Evolutionary conservation across 1,284 basidiomycete genomes (phyloP).

Genomic region (Ceratobasidium sp.): DNA sequence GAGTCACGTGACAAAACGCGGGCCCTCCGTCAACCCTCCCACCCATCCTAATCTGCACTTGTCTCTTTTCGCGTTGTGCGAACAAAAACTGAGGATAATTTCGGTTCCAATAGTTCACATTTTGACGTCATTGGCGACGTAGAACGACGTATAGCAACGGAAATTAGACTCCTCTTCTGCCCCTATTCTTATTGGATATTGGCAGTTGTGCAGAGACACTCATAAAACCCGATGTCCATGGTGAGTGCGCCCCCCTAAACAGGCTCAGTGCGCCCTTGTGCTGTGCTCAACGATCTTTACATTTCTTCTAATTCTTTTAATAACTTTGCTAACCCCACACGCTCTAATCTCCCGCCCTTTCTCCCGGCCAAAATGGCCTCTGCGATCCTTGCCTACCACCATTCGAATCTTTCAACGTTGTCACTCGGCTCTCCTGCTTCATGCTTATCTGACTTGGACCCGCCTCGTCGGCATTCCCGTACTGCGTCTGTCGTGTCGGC

Average conservation of each 20-base stretch:
- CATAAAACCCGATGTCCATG: conserved; percentile 31
- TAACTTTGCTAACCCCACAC: neutral
- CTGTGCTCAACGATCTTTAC: conserved; percentile 3
- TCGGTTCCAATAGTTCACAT: neutral
- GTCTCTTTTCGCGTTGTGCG: conserved; percentile 12
- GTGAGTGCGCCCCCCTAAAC: conserved; percentile 39
- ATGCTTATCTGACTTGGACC: neutral
- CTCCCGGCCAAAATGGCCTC: conserved; percentile 21
- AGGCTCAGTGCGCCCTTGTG: neutral
- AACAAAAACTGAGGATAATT: neutral
- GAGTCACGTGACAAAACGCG: conserved; percentile 35
- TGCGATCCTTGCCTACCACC: conserved; percentile 26
- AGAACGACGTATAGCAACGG: conserved; percentile 30
- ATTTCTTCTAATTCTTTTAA: neutral
- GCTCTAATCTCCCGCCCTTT: conserved; percentile 3
- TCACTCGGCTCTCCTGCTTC: neutral
- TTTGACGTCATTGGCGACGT: conserved; percentile 36
- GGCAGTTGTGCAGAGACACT: conserved; percentile 5
- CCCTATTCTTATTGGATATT: conserved; percentile 39
- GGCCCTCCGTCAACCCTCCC: conserved; percentile 26
- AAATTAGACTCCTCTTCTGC: neutral
- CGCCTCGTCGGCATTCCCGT: conserved; percentile 11
- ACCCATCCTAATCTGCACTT: conserved; percentile 26
- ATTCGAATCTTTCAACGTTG: conserved; percentile 17
- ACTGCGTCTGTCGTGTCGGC: conserved; percentile 31